phyloP scores from a whole-genome alignment of 2,329 filamentous ascomycete species.

The Ophiostoma novo-ulmi region DNA sequence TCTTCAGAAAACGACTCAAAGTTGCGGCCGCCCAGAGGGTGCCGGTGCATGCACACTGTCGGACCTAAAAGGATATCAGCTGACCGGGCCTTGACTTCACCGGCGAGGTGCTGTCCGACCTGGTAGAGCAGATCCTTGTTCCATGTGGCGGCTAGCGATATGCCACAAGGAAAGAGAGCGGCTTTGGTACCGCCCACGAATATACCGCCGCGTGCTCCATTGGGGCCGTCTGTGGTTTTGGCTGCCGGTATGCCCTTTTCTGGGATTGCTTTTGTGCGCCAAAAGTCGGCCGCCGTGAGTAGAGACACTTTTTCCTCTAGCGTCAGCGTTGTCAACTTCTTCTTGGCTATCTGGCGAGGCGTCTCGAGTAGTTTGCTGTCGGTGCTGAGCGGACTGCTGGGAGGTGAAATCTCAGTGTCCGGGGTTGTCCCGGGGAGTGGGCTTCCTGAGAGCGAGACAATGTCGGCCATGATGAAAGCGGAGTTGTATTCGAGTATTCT shows the following conservation, averaged over 20 bases:
- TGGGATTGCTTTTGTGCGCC: conserved; percentile 61
- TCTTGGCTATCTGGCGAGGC: neutral
- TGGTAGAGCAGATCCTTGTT: conserved; percentile 64
- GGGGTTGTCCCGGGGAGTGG: neutral
- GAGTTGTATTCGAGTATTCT: too few species aligned
- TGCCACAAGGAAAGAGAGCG: conserved; percentile 72
- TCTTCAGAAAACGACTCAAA: conserved; percentile 87
- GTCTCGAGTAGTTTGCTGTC: neutral
- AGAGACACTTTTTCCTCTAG: conserved; percentile 47
- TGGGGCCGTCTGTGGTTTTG: conserved; percentile 65
- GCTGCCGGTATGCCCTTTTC: conserved; percentile 59
- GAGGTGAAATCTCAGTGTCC: neutral
- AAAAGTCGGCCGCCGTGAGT: conserved; percentile 61
- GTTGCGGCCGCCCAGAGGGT: conserved; percentile 75
- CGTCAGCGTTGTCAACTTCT: neutral
- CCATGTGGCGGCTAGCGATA: conserved; percentile 75
- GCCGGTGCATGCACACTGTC: conserved; percentile 76
- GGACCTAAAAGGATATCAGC: conserved; percentile 70
- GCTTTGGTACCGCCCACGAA: conserved; percentile 67
- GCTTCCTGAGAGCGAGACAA: neutral
- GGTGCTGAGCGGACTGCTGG: neutral
- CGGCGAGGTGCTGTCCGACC: conserved; percentile 31
- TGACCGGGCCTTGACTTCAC: conserved; percentile 45
- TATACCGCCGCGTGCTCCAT: conserved; percentile 62
- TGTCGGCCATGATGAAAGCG: neutral